Evolutionary conservation across 1,284 basidiomycete genomes (phyloP), one percentile per base, ranked within the genome.

Genomic region (Sutorius eximius): DNA sequence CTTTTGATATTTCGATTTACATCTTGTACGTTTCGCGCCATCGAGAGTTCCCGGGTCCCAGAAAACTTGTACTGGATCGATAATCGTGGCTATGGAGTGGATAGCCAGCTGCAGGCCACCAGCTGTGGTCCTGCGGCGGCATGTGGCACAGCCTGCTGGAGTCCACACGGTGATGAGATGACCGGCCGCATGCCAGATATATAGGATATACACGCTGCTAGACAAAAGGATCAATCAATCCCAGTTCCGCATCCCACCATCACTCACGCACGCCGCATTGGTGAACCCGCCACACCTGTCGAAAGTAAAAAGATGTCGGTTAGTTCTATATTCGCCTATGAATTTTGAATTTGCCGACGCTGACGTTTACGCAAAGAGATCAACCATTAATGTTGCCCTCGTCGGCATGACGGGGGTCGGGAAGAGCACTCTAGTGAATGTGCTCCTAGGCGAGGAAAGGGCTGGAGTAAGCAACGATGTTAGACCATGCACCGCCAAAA

Each of bases 341-440:
- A 27, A 12, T 30, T 18, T n/a, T 12, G 10, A 12, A 27, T 18
- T n/a, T 12, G 10, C 44, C 13, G 43, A 38, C n/a, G 24, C 45
- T 56, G 7, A 69, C 29, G 9, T 15, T 29, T 30, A 11, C 12
- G 3, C 30, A 7, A 54, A 66, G 61, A 8, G 2, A 33, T 16
- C 36, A 10, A 41, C 45, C 33, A 27, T 53, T 3, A 53, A 63
- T 33, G 50, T 70, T 29, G 68, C 68, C 36, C 41, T 67, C 29
- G 64, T 59, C 27, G 65, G 65, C 7, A 40, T 49, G 43, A 63
- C 65, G 11, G 68, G 65, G 3, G 68, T 56, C 33, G 65, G 65
- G 27, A 67, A 67, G 43, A 70, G 65, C 54, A 70, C 67, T 6
- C 45, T 69, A 8, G 57, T 70, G 22, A 67, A 70, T 32, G 42